Conservation (phyloP, 2,329 filamentous ascomycete genomes). For the Xylaria sp. region DNA sequence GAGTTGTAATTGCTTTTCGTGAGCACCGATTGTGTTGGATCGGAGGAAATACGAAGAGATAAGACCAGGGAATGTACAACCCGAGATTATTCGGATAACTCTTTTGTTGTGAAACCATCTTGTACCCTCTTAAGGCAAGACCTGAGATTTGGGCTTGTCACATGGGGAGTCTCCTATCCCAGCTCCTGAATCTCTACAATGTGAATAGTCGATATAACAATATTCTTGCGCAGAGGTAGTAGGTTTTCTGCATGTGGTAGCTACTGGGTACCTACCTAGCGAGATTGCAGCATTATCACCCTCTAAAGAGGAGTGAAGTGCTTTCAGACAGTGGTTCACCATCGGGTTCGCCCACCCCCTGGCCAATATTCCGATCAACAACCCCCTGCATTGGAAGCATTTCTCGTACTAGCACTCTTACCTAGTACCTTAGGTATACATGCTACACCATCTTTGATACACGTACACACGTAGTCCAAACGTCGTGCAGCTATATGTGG, state of each 20-base stretch:
- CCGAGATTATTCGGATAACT: not conserved
- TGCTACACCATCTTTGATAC: not conserved
- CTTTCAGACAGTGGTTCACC: not conserved
- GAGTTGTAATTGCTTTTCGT: not conserved
- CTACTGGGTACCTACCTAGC: too few species aligned
- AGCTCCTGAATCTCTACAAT: not conserved
- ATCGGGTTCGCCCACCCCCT: not conserved
- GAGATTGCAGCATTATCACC: not conserved
- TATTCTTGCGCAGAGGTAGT: not conserved
- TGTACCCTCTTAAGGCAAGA: not conserved
- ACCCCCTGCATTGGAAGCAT: slow-evolving; percentile 3
- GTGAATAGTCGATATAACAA: not conserved
- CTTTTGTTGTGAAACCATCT: slow-evolving; percentile 1
- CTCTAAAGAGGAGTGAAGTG: not conserved
- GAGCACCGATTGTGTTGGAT: slow-evolving; percentile 12
- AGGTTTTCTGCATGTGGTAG: not conserved
- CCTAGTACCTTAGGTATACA: not conserved
- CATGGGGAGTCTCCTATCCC: not conserved
- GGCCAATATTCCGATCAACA: not conserved
- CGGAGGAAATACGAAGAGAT: slow-evolving; percentile 11
- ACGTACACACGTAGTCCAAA: not conserved
- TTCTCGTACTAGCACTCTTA: not conserved
- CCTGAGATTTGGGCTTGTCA: not conserved
- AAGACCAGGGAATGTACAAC: slow-evolving; percentile 13
- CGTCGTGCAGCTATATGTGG: too few species aligned